Conservation (phyloP, 352 stramenopile genomes). For the Globisporangium viniferum region DNA sequence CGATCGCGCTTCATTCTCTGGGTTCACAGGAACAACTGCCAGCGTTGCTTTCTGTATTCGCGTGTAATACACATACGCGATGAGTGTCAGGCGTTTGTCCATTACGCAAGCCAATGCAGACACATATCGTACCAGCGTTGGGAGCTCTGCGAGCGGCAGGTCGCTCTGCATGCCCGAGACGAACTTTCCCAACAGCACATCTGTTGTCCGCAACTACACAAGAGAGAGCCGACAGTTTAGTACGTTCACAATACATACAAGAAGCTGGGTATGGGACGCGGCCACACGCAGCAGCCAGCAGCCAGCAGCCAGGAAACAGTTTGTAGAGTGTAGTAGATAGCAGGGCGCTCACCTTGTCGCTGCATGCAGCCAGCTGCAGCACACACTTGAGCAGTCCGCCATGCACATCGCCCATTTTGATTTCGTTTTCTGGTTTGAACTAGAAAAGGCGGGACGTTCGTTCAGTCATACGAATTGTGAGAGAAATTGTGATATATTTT, state of each 20-base stretch:
- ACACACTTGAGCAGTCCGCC: conserved; percentile 70
- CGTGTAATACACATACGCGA: not conserved
- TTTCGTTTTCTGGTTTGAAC: conserved; percentile 4
- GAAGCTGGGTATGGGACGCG: not conserved
- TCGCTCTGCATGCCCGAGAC: conserved; percentile 37
- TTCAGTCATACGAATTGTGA: too few species aligned
- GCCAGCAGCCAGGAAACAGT: not conserved
- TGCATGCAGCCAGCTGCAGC: conserved; percentile 68
- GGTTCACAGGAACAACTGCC: conserved; percentile 44
- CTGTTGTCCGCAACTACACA: conserved; percentile 48
- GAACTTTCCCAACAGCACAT: conserved; percentile 42
- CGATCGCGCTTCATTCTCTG: conserved; percentile 25
- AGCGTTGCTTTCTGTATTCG: conserved; percentile 48
- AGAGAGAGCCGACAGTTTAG: not conserved
- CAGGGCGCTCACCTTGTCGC: conserved; percentile 56
- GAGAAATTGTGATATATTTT: too few species aligned
- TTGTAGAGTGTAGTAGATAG: not conserved
- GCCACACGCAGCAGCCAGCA: not conserved
- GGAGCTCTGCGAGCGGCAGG: conserved; percentile 44
- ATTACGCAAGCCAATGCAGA: not conserved
- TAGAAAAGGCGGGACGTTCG: not conserved
- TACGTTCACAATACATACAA: not conserved
- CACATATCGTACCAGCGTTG: conserved; percentile 27
- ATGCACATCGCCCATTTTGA: conserved; percentile 46
- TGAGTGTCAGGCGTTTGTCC: not conserved